Evolutionary conservation across 306 rosid genomes (phyloP).

Genomic region (Cucurbita pepo): DNA sequence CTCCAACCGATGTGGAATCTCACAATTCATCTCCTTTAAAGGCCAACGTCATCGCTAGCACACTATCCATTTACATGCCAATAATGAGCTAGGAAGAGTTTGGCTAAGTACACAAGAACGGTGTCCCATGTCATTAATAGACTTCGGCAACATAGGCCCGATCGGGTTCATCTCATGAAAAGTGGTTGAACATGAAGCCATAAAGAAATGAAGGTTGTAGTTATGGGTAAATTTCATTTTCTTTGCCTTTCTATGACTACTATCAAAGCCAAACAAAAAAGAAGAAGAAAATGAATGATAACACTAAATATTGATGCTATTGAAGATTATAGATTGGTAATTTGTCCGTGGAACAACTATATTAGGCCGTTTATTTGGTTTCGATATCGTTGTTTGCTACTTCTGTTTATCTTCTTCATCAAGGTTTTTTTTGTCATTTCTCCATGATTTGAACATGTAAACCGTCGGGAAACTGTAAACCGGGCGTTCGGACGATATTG

Average conservation of each 20-base stretch:
- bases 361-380: neutral
- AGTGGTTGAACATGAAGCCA: too few species aligned
- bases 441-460: conserved; percentile 39
- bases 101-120: too few species aligned
- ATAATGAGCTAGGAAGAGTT: too few species aligned
- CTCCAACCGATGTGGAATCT: too few species aligned
- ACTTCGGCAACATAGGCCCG: too few species aligned
- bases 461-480: conserved; percentile 73
- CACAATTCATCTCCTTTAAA: too few species aligned
- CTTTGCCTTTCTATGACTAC: conserved; percentile 6
- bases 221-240: neutral
- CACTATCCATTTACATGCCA: too few species aligned
- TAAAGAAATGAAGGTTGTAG: neutral
- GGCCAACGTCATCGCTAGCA: too few species aligned
- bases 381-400: neutral
- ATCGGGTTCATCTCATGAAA: too few species aligned
- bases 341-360: neutral
- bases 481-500: conserved; percentile 22
- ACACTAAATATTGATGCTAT: neutral
- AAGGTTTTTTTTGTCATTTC: conserved; percentile 5
- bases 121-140: too few species aligned
- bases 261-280: too few species aligned
- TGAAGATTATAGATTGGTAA: neutral
- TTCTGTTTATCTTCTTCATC: neutral
- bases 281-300: neutral